A percentile compares a stretch with the other conserved stretches of the same genome.
Conservation (phyloP, 257 asterid species). For the Jacaranda mimosifolia region DNA sequence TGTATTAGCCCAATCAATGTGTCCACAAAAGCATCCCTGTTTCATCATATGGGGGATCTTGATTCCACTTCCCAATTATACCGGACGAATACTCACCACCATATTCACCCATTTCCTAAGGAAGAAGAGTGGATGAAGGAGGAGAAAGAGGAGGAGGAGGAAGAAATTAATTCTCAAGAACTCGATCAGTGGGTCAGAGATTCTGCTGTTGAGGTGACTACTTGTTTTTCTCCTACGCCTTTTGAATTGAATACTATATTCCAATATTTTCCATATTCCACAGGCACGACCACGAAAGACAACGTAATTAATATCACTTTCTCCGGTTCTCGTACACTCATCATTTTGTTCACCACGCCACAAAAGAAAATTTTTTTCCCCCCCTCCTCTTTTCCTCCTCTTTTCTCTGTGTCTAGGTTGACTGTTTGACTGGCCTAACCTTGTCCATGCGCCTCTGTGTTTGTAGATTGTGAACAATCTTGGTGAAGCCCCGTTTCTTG, state of each 20-base stretch:
- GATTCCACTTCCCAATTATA: neutral
- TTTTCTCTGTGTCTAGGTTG: too few relatives aligned
- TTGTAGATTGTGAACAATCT: slow-evolving; percentile 13
- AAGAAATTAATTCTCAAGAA: neutral
- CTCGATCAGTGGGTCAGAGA: slow-evolving; percentile 14
- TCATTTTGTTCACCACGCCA: neutral
- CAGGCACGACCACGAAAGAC: neutral
- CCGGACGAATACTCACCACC: neutral
- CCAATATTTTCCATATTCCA: neutral
- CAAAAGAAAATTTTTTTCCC: too few relatives aligned
- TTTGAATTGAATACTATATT: neutral
- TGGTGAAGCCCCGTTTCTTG: slow-evolving; percentile 5
- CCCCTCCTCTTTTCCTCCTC: too few relatives aligned
- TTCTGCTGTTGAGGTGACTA: slow-evolving; percentile 14
- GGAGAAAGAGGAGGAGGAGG: neutral
- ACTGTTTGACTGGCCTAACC: neutral
- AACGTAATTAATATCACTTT: neutral
- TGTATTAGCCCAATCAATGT: neutral
- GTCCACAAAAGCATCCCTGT: neutral
- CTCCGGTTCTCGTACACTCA: neutral
- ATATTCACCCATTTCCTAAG: neutral
- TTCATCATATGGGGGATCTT: neutral
- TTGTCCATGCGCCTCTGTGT: neutral
- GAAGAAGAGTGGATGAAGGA: neutral
- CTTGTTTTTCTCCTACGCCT: neutral